Evolutionary conservation across 352 stramenopile genomes (phyloP).

Genomic region (Phytophthora multivora): DNA sequence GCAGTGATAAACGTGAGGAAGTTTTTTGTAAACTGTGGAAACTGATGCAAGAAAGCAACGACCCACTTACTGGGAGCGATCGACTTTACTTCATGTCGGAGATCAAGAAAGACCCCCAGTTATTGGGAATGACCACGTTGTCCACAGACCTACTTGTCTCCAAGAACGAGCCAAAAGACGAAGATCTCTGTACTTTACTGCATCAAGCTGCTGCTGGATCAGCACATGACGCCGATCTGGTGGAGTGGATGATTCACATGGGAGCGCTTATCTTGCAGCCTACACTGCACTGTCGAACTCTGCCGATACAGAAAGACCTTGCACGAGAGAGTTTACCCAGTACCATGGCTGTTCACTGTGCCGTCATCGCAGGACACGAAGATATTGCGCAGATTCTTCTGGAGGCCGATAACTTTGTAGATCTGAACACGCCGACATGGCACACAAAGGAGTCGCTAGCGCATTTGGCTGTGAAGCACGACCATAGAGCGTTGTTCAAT

Average conservation of each 20-base stretch:
- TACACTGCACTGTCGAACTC: conserved; percentile 12
- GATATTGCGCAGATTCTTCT: conserved; percentile 34
- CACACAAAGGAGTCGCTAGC: conserved; percentile 31
- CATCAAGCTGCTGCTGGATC: conserved; percentile 38
- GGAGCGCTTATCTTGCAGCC: conserved; percentile 24
- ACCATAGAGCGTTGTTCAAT: conserved; percentile 10
- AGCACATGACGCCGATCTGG: conserved; percentile 29
- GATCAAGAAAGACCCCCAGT: conserved; percentile 20
- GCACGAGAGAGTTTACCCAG: conserved; percentile 3
- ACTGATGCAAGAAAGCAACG: conserved; percentile 11
- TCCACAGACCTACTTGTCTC: neutral
- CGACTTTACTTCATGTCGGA: conserved; percentile 2
- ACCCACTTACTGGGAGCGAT: conserved; percentile 5
- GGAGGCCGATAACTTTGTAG: conserved; percentile 25
- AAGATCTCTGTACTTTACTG: conserved; percentile 25
- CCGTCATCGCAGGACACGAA: conserved; percentile 15
- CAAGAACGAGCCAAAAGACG: neutral
- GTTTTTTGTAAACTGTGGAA: conserved; percentile 21
- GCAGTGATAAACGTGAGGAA: neutral
- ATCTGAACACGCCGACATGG: conserved; percentile 31
- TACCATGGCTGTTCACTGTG: conserved; percentile 26
- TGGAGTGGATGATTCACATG: conserved; percentile 51
- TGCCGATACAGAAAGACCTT: conserved; percentile 3
- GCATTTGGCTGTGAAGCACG: conserved; percentile 29
- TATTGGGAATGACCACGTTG: conserved; percentile 9